These are phyloP conservation scores for Daldinia sp. DNA, from an alignment of 2,329 filamentous ascomycete genomes.

Conservation along the genomic window DNA sequence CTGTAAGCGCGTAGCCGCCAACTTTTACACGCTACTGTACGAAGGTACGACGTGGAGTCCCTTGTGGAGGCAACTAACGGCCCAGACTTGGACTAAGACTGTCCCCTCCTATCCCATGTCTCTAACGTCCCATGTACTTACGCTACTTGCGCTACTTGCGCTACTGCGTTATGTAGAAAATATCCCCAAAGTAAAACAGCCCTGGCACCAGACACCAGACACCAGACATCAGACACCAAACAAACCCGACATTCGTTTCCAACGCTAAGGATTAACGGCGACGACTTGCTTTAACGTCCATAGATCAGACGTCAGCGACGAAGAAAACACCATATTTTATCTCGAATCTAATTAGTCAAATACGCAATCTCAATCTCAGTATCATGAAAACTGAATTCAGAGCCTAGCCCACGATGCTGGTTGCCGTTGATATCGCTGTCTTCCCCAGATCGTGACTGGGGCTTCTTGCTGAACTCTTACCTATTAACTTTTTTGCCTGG, in stretches of 20 bases:
- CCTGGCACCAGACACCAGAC: slow-evolving; percentile 15
- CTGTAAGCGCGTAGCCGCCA: slow-evolving; percentile 48
- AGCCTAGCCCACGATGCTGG: slow-evolving; percentile 32
- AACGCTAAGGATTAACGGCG: slow-evolving; percentile 16
- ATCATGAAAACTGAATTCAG: slow-evolving; percentile 11
- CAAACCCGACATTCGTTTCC: slow-evolving; percentile 15
- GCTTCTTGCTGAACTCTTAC: slow-evolving; percentile 22
- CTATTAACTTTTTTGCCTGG: slow-evolving; percentile 17
- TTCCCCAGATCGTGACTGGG: slow-evolving; percentile 36
- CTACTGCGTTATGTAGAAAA: not conserved
- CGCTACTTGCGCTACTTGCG: not conserved
- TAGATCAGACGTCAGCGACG: not conserved
- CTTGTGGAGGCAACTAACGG: slow-evolving; percentile 23
- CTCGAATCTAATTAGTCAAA: slow-evolving; percentile 1
- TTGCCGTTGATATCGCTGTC: slow-evolving; percentile 20
- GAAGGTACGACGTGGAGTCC: slow-evolving; percentile 33
- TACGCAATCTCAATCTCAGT: not conserved
- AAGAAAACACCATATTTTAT: not conserved
- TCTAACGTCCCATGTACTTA: not conserved
- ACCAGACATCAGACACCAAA: slow-evolving; percentile 20
- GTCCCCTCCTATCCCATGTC: not conserved
- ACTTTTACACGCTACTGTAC: slow-evolving; percentile 35
- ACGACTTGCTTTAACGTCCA: not conserved
- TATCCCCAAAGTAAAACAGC: slow-evolving; percentile 24
- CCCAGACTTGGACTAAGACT: not conserved